phyloP scores from a whole-genome alignment of 2,329 filamentous ascomycete genomes.

The Plectosphaerella plurivora region DNA sequence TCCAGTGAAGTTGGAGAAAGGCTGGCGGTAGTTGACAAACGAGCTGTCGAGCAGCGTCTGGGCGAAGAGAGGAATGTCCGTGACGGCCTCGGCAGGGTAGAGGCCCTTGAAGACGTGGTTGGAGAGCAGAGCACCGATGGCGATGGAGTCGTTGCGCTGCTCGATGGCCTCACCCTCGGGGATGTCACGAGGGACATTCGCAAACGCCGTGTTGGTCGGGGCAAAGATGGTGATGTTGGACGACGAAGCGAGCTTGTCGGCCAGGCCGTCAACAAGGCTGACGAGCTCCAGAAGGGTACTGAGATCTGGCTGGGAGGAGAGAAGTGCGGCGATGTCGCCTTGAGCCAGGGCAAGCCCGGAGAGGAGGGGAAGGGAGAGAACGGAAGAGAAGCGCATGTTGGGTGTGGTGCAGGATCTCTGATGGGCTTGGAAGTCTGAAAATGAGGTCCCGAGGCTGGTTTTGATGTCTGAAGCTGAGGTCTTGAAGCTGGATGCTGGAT shows the following conservation, averaged over 20 bases:
- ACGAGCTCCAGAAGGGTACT: constrained; percentile 17
- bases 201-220: constrained; percentile 29
- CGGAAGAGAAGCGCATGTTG: not conserved
- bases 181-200: constrained; percentile 21
- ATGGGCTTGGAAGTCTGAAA: not conserved
- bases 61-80: constrained; percentile 21
- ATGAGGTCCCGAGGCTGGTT: not conserved
- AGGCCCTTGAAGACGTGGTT: constrained; percentile 25
- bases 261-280: constrained; percentile 17
- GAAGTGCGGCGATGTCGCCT: constrained; percentile 14
- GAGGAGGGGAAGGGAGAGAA: not conserved
- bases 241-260: constrained; percentile 22
- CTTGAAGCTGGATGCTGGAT: not conserved
- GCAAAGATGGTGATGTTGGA: constrained; percentile 29
- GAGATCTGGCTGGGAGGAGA: constrained; percentile 16
- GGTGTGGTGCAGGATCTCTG: not conserved
- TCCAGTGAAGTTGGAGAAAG: constrained; percentile 30
- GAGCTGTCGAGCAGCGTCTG: constrained; percentile 23
- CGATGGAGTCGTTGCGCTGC: constrained; percentile 20
- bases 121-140: constrained; percentile 23
- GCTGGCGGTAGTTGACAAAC: constrained; percentile 24
- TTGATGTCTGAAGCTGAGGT: not conserved
- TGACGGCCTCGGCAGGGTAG: constrained; percentile 21
- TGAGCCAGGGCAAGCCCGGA: constrained; percentile 8
- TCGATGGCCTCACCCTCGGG: constrained; percentile 26